A percentile compares a stretch with the other conserved stretches of the same genome.
Conservation (phyloP, 805 yeast genomes). For the Debaryomyces tyrocola region DNA sequence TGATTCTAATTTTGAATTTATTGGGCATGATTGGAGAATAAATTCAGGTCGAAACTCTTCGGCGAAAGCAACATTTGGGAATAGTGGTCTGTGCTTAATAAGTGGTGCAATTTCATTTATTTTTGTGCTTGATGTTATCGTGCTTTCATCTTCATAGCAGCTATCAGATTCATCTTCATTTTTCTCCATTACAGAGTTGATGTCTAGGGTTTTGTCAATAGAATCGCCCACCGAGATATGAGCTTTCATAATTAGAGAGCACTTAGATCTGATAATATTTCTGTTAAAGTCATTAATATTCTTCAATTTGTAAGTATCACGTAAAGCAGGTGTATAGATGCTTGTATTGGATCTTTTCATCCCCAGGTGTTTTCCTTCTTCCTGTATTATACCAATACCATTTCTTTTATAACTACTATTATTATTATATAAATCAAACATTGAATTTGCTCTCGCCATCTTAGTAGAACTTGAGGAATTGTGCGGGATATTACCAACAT, state of each 20-base stretch:
- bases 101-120: slow-evolving; percentile 3
- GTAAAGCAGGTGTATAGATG: slow-evolving; percentile 20
- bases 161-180: slow-evolving; percentile 6
- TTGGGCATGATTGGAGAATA: slow-evolving; percentile 55
- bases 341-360: slow-evolving; percentile 23
- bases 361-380: slow-evolving; percentile 7
- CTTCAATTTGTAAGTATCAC: slow-evolving; percentile 9
- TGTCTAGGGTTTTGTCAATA: slow-evolving; percentile 5
- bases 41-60: slow-evolving; percentile 56
- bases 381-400: slow-evolving; percentile 1
- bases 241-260: slow-evolving; percentile 23
- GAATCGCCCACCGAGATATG: not conserved
- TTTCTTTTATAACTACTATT: not conserved
- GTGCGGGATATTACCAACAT: not conserved
- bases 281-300: slow-evolving; percentile 21
- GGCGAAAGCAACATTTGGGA: slow-evolving; percentile 42
- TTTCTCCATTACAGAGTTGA: slow-evolving; percentile 1
- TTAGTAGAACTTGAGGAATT: slow-evolving; percentile 13
- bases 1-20: slow-evolving; percentile 48
- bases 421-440: slow-evolving; percentile 26
- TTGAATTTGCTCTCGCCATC: slow-evolving; percentile 36
- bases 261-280: slow-evolving; percentile 18
- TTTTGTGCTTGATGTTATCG: slow-evolving; percentile 8
- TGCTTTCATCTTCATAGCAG: slow-evolving; percentile 9
- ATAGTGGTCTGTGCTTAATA: slow-evolving; percentile 20